A percentile compares a stretch with the other conserved stretches of the same genome.
These are phyloP conservation scores for Entomortierella chlamydospora DNA, from an alignment of 192 early-diverging fungal genomes.

Conservation along the genomic window DNA sequence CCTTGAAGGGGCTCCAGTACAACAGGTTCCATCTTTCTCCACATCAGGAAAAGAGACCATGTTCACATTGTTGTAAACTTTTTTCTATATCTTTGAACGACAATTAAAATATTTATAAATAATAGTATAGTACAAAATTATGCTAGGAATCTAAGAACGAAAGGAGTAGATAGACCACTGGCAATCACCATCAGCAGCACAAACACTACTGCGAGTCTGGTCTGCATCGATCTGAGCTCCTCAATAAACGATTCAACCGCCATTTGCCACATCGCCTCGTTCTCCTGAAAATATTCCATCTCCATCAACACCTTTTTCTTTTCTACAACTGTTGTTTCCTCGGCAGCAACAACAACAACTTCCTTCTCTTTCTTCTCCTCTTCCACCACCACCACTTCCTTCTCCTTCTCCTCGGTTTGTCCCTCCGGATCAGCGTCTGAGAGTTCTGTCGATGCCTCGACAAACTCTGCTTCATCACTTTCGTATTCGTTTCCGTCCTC, in stretches of 20 bases:
- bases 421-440: neutral
- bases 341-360: neutral
- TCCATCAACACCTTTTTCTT: constrained; percentile 11
- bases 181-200: constrained; percentile 12
- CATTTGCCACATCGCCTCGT: constrained; percentile 17
- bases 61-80: no score
- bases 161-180: neutral
- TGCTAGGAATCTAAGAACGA: neutral
- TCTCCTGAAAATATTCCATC: constrained; percentile 15
- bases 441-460: constrained; percentile 20
- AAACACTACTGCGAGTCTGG: constrained; percentile 12
- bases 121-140: no score
- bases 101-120: no score
- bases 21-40: no score
- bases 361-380: neutral
- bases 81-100: no score
- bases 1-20: no score
- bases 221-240: constrained; percentile 16
- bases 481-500: constrained; percentile 16
- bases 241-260: constrained; percentile 13
- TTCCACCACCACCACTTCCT: neutral
- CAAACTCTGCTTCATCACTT: constrained; percentile 41
- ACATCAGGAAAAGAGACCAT: no score
- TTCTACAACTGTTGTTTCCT: neutral
- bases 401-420: neutral